Evolutionary conservation across 306 rosid species (phyloP), one percentile per base, ranked within the genome.

Genomic region (Pterocarpus macrocarpus): DNA sequence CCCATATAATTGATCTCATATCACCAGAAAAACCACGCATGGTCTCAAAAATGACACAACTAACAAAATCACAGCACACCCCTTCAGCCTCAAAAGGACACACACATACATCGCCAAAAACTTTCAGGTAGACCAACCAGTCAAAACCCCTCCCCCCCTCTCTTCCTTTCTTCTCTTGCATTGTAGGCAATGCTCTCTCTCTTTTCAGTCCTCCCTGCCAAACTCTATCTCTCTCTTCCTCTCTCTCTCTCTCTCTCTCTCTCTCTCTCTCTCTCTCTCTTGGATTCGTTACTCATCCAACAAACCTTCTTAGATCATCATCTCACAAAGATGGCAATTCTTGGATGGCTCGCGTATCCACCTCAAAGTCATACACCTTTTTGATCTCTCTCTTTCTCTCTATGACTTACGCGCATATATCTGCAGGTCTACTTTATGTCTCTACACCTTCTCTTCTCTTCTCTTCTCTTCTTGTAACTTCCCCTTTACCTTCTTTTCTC

Each of bases 331-430:
- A 35, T 65, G 69, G 69, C 10, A 64, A 65, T 86, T 83, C 86
- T 83, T 80, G 89, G 84, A 71, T 77, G 34, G 7, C 81, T 73
- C 86, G 41, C 90, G 39, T 66, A 87, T 88, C 94, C 83, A 87
- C 91, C 97, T 90, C 91, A 90, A 89, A 87, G 90, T 92, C 92
- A 88, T 73, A 81, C 70, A 75, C 66, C 84, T 67, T 82, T 62
- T 50, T 4, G 41, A 71, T 59, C 50, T 34, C 68, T 76, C 11
- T 70, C 70, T 50, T 53, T 10, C 12, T 10, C n/a, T 2, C 9
- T 80, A 2, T 34, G 17, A 39, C 0, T 9, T 63, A 4, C 53
- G 33, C 16, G 15, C 49, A 41, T 9, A 7, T 16, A 45, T 38
- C 84, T 63, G 77, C 77, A 55, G 72, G 85, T 85, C 90, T 82